Base-by-base conservation (phyloP, 441 rosid species). In the Bocquillonia castaneifolia region DNA sequence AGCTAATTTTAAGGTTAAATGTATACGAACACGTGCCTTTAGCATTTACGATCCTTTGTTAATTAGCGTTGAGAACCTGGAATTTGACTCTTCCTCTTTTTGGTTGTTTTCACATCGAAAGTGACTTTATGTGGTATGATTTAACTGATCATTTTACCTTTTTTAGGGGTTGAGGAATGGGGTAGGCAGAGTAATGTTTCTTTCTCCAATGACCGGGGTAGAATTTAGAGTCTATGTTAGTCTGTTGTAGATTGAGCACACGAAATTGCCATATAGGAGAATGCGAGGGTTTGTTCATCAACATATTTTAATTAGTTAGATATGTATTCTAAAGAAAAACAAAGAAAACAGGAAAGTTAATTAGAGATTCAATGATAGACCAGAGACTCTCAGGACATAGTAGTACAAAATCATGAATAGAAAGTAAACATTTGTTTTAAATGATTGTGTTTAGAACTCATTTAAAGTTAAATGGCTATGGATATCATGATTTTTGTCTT, bases 41-140 rank as follows among this genome's bases (percentile, higher is more conserved):
- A 18, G 10, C 20, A 50, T 59, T 59, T 48, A 14, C 12, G 42
- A 4, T n/a, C 20, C 53, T 26, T 62, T 15, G 23, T 23, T 40
- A 7, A 34, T 42, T n/a, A 53, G 39, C 22, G n/a, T 36, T 23
- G 37, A 34, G 18, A 52, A 32, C 10, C 47, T 25, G 50, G 59
- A 57, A 31, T 32, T 71, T 48, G 69, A 64, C 52, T 32, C 17
- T 54, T 56, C 52, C 31, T 40, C n/a, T 50, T 25, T 55, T 39
- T 37, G 6, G 44, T 47, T 39, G 6, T 25, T n/a, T 45, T 9
- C 25, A 6, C 18, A 18, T 0, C 36, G 51, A 20, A 26, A 37
- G 44, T n/a, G 36, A 64, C 63, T 54, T 9, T 59, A 57, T 52
- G 57, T 50, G 42, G 14, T 36, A 20, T 31, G 23, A 29, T 50